Evolutionary conservation across 352 stramenopile genomes (phyloP).

Genomic region (Nothophytophthora sp.): DNA sequence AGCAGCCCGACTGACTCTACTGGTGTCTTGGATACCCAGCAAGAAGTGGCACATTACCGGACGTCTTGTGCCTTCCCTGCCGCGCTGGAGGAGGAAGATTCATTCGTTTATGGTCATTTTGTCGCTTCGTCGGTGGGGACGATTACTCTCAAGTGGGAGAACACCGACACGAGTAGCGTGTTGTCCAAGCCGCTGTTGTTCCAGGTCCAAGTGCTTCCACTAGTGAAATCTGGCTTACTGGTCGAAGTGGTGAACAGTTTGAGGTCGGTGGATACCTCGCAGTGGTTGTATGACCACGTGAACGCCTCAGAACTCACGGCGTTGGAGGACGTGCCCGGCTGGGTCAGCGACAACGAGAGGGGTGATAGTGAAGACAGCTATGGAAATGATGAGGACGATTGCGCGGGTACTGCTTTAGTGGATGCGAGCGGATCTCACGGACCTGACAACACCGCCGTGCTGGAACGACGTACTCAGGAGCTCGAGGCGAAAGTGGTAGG

Average conservation of each 20-base stretch:
- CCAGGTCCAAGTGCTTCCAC: conserved; percentile 22
- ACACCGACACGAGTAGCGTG: conserved; percentile 42
- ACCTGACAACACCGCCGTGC: conserved; percentile 4
- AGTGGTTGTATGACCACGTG: conserved; percentile 22
- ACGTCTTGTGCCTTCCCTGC: conserved; percentile 27
- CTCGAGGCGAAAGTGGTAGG: conserved; percentile 46
- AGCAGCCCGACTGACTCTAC: background rate
- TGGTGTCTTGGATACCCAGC: conserved; percentile 1
- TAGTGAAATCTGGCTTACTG: conserved; percentile 7
- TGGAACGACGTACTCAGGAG: conserved; percentile 26
- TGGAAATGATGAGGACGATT: conserved; percentile 5
- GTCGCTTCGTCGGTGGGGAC: conserved; percentile 16
- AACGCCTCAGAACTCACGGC: conserved; percentile 19
- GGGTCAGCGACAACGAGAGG: conserved; percentile 7
- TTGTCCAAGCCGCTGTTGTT: conserved; percentile 44
- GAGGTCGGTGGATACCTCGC: conserved; percentile 5
- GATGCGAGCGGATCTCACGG: conserved; percentile 2
- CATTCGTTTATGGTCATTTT: conserved; percentile 37
- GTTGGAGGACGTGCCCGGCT: conserved; percentile 16
- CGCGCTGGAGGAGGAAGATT: background rate
- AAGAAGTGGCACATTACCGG: conserved; percentile 26
- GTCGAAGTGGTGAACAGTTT: conserved; percentile 11
- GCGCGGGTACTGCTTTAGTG: conserved; percentile 1
- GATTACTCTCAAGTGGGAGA: conserved; percentile 46
- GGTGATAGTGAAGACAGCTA: conserved; percentile 10